phyloP scores from a whole-genome alignment of 2,329 filamentous ascomycete species.

The Gremmenia infestans region DNA sequence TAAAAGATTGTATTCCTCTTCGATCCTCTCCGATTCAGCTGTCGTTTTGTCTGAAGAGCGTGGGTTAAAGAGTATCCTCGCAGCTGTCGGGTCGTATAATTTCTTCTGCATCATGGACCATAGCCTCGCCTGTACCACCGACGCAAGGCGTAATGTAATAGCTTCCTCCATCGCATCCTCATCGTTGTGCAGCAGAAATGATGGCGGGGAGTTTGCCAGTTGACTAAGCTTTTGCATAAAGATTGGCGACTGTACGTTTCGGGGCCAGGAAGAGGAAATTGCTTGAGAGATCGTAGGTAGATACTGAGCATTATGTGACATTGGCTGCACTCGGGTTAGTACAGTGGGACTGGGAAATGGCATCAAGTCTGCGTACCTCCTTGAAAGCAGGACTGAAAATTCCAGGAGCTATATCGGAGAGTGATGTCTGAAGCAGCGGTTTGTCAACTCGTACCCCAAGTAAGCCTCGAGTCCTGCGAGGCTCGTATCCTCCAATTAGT shows the following conservation, averaged over 20 bases:
- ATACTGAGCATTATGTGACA: slow-evolving; percentile 17
- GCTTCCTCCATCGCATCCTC: background rate
- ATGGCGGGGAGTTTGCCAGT: slow-evolving; percentile 3
- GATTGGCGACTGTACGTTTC: slow-evolving; percentile 19
- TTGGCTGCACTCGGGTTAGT: slow-evolving; percentile 12
- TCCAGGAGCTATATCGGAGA: slow-evolving; percentile 19
- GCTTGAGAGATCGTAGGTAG: slow-evolving; percentile 14
- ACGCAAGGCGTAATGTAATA: slow-evolving; percentile 3
- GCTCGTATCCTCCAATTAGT: slow-evolving; percentile 9
- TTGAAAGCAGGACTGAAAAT: slow-evolving; percentile 27
- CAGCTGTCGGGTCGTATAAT: slow-evolving; percentile 14
- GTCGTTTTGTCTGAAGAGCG: background rate
- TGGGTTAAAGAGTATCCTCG: slow-evolving; percentile 4
- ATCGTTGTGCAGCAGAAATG: background rate
- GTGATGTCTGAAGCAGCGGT: slow-evolving; percentile 4
- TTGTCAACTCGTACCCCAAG: slow-evolving; percentile 13
- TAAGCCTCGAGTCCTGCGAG: background rate
- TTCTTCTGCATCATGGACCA: slow-evolving; percentile 27
- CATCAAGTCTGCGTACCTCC: slow-evolving; percentile 14
- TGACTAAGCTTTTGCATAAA: slow-evolving; percentile 17
- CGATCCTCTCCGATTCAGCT: background rate
- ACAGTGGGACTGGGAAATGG: background rate
- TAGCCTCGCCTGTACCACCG: slow-evolving; percentile 17
- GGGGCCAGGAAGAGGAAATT: slow-evolving; percentile 12
- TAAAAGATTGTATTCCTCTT: background rate